phyloP scores from a whole-genome alignment of 768 basidiomycete genomes.

The Crepidotus variabilis region DNA sequence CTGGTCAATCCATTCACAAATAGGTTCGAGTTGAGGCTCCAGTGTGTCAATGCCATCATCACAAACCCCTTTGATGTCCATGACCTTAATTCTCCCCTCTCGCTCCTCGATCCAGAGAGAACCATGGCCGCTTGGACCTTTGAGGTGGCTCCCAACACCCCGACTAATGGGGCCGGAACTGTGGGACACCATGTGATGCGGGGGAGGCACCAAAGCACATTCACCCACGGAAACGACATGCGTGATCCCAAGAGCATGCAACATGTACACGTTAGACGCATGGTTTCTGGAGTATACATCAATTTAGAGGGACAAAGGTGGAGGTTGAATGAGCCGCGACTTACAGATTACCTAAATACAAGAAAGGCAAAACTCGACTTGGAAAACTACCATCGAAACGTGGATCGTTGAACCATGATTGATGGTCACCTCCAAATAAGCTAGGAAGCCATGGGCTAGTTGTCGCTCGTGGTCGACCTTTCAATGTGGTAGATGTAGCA shows the following conservation, averaged over 20 bases:
- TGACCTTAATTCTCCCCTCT: constrained; percentile 85
- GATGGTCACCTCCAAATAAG: constrained; percentile 63
- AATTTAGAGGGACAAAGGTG: constrained; percentile 4
- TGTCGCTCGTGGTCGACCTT: constrained; percentile 63
- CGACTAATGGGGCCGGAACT: constrained; percentile 16
- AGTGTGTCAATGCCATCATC: constrained; percentile 97
- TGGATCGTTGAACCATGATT: constrained; percentile 93
- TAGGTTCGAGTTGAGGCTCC: constrained; percentile 81
- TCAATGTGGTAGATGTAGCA: constrained; percentile 12
- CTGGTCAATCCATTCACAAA: constrained; percentile 91
- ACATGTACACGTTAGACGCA: constrained; percentile 92
- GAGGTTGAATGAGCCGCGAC: constrained; percentile 29
- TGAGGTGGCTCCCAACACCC: constrained; percentile 29
- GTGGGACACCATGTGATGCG: constrained; percentile 33
- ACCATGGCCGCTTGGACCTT: constrained; percentile 52
- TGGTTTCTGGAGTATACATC: constrained; percentile 62
- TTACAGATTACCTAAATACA: constrained; percentile 93
- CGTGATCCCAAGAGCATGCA: constrained; percentile 92
- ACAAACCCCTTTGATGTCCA: constrained; percentile 89
- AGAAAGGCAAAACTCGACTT: constrained; percentile 84
- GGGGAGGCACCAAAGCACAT: constrained; percentile 83
- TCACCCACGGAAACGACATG: constrained; percentile 98
- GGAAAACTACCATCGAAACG: constrained; percentile 96
- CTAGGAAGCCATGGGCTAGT: constrained; percentile 65
- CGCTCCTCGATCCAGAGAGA: constrained; percentile 86